Conservation (phyloP, 2,329 filamentous ascomycete genomes). For the Metarhizium guizhouense region DNA sequence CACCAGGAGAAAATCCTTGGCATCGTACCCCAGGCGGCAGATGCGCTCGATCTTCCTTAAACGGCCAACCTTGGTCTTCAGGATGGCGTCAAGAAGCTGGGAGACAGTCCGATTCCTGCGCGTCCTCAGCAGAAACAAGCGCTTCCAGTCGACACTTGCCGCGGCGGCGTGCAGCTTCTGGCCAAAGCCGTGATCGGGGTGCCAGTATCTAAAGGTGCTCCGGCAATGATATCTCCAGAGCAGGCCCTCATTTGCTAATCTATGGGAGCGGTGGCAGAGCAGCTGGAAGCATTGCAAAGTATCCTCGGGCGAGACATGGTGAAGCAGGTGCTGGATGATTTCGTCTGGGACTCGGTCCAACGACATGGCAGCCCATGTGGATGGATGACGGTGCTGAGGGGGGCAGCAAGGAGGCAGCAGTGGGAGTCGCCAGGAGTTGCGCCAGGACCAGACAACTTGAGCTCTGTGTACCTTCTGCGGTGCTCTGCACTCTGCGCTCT, state of each 20-base stretch:
- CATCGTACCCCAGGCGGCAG: slow-evolving; percentile 69
- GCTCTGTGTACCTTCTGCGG: too few relatives aligned
- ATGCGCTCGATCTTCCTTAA: slow-evolving; percentile 63
- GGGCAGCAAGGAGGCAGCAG: neutral
- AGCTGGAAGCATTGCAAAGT: slow-evolving; percentile 38
- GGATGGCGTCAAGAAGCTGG: slow-evolving; percentile 54
- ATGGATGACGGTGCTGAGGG: slow-evolving; percentile 1
- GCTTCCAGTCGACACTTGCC: slow-evolving; percentile 64
- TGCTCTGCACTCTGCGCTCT: too few relatives aligned
- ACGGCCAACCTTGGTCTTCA: slow-evolving; percentile 61
- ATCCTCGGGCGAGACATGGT: slow-evolving; percentile 49
- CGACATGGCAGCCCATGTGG: slow-evolving; percentile 20
- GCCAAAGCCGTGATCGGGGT: slow-evolving; percentile 50
- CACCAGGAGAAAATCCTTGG: slow-evolving; percentile 70
- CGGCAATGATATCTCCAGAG: slow-evolving; percentile 75
- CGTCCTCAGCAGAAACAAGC: slow-evolving; percentile 50
- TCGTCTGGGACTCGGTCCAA: slow-evolving; percentile 64
- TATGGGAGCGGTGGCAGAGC: slow-evolving; percentile 55
- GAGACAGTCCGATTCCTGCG: slow-evolving; percentile 42
- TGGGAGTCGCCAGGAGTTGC: neutral
- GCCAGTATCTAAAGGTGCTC: slow-evolving; percentile 66
- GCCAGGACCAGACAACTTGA: neutral
- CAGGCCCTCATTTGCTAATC: slow-evolving; percentile 59
- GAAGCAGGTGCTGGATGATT: slow-evolving; percentile 71
- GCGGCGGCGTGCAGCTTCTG: slow-evolving; percentile 45